Evolutionary conservation across 31 red algal species (phyloP).

Genomic region (Bonnemaisonia californica): DNA sequence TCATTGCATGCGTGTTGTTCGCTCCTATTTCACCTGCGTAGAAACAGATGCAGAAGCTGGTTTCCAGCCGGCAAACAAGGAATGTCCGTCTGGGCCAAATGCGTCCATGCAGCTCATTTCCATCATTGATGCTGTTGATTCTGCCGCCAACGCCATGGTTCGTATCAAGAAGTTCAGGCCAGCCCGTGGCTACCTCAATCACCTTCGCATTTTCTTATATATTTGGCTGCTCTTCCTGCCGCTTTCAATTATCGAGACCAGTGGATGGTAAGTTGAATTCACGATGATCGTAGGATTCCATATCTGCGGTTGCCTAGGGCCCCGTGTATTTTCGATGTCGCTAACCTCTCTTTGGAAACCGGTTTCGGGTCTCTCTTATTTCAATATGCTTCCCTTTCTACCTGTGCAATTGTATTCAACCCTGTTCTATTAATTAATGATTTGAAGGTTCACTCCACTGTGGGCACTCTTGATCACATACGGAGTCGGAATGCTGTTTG

Average conservation of each 20-base stretch:
- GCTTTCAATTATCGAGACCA: constrained; percentile 33
- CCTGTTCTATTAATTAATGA: background rate
- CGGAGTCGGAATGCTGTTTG: constrained; percentile 47
- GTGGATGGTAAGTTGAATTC: constrained; percentile 55
- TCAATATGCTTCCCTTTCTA: background rate
- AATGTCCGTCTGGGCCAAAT: background rate
- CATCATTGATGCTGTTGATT: constrained; percentile 33
- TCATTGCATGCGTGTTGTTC: constrained; percentile 32
- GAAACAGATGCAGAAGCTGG: background rate
- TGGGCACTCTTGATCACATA: constrained; percentile 53
- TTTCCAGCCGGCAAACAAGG: background rate
- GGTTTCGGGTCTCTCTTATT: background rate
- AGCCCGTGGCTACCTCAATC: constrained; percentile 37
- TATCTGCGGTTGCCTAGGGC: too few species aligned
- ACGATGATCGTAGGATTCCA: too few species aligned
- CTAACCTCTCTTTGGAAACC: too few species aligned
- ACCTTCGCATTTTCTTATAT: constrained; percentile 50
- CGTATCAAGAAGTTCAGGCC: constrained; percentile 23
- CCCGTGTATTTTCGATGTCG: too few species aligned
- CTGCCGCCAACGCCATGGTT: background rate
- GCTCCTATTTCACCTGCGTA: background rate
- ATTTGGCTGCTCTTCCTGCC: constrained; percentile 71
- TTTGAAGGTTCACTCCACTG: constrained; percentile 41
- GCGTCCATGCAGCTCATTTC: background rate
- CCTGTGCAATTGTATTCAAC: background rate